Percentiles rank a stretch among this genome's conserved stretches.
phyloP scores from a whole-genome alignment of 768 basidiomycete species.

The Auricularia sp. region DNA sequence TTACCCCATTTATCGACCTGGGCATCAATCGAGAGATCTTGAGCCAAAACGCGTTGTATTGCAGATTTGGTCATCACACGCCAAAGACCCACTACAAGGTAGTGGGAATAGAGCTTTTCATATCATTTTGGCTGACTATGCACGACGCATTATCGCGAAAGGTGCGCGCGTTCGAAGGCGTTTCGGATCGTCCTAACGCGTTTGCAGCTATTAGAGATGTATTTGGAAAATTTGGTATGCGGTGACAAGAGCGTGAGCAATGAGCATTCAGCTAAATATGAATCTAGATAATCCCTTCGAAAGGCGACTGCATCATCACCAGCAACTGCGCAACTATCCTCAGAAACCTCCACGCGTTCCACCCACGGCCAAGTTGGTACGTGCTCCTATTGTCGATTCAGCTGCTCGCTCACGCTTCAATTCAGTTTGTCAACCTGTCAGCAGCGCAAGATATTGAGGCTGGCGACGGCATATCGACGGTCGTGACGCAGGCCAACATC shows the following conservation, averaged over 20 bases:
- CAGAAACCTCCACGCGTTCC: conserved; percentile 88
- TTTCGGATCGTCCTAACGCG: background rate
- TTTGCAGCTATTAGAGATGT: conserved; percentile 90
- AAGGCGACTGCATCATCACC: conserved; percentile 95
- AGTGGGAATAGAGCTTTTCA: too few relatives aligned
- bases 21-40: too few relatives aligned
- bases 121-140: conserved; percentile 2
- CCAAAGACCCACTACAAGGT: too few relatives aligned
- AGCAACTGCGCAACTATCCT: conserved; percentile 99
- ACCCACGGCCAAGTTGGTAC: conserved; percentile 98
- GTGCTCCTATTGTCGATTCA: conserved; percentile 12
- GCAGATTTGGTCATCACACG: too few relatives aligned
- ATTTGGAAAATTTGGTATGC: conserved; percentile 97
- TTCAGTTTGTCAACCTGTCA: conserved; percentile 90
- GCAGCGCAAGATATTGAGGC: conserved; percentile 98
- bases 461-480: conserved; percentile 95
- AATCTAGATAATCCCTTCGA: conserved; percentile 82
- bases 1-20: too few relatives aligned
- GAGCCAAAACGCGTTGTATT: too few relatives aligned
- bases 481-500: conserved; percentile 92
- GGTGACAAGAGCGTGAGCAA: background rate
- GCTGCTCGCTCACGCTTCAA: conserved; percentile 2
- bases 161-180: conserved; percentile 33
- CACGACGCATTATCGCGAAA: conserved; percentile 86
- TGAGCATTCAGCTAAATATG: background rate